Base-by-base conservation (phyloP, 2,329 filamentous ascomycete species). In the Pestalotiopsis sp. region DNA sequence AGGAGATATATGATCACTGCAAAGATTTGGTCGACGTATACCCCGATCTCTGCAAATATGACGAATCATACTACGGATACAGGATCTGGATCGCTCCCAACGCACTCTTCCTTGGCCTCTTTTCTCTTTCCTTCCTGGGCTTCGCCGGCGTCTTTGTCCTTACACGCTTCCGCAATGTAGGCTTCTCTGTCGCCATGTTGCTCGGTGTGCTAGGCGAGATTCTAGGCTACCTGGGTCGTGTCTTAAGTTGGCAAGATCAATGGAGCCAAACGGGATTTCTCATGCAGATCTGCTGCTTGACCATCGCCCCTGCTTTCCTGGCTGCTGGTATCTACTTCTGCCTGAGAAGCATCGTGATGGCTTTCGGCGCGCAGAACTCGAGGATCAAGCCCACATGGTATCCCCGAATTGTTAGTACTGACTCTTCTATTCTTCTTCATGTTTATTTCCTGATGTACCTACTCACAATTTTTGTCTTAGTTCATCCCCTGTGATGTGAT, bases 401-500 rank as follows among this genome's bases (percentile, higher is more conserved):
- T 70, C 86, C 85, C 11, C 76, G 84, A 59, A 83, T 87, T 67
- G 84, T 86, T 74, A 73, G 82, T 75, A 6, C 14, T 52, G 3
- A n/a, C 20, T 17, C 11, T 55, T 25, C n/a, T 14, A 27, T 9
- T 62, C 17, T 52, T 11, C 6, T 17, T 14, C 57, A 14, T 14
- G 6, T 4, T 13, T 23, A 31, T 25, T 17, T 27, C 20, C 14
- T 2, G 27, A n/a, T 17, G 55, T 13, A 23, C 13, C 20, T 62
- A 58, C 59, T 14, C 31, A 52, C 52, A n/a, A 57, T 59, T 20
- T 14, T 31, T 4, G 41, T 39, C 27, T 13, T 9, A 85, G 83
- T 92, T 92, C 79, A 87, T 92, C 72, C 83, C 87, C 64, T 90
- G 87, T 79, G 90, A 92, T 76, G 72, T 91, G 41, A 68, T 90